Evolutionary conservation across 2,329 filamentous ascomycete species (phyloP).

Genomic region (Tolypocladium inflatum): DNA sequence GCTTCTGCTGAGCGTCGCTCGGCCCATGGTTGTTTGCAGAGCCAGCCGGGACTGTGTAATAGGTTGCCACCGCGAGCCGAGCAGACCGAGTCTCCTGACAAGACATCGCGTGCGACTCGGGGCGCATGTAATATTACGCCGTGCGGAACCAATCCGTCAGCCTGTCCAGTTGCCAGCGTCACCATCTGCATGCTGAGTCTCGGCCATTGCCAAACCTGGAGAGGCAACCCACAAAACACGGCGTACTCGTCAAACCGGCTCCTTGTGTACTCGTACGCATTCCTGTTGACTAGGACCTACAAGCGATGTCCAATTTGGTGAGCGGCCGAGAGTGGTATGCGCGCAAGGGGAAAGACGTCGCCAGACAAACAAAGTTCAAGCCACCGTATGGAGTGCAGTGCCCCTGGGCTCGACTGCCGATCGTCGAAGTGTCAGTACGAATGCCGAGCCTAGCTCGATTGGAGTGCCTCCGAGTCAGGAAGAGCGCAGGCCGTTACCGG

Average conservation of each 20-base stretch:
- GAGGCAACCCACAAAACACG: background rate
- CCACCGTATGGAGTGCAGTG: background rate
- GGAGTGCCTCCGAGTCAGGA: background rate
- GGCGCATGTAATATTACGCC: background rate
- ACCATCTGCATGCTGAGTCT: background rate
- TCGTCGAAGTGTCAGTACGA: background rate
- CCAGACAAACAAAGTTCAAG: background rate
- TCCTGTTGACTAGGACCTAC: background rate
- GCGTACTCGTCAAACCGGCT: background rate
- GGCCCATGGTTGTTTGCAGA: background rate
- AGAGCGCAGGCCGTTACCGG: background rate
- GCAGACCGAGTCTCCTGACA: background rate
- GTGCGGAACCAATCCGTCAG: background rate
- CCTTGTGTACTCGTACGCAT: too few relatives aligned
- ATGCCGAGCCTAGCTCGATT: conserved; percentile 1
- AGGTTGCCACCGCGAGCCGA: background rate
- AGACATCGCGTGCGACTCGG: background rate
- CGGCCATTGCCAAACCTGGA: background rate
- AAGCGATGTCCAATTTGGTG: background rate
- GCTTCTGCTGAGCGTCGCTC: background rate
- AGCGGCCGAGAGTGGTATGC: background rate
- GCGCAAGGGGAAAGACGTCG: background rate
- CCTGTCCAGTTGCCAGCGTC: background rate
- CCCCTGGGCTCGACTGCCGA: background rate
- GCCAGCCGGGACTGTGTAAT: background rate